Conservation (phyloP, 2,329 filamentous ascomycete species). For the Ascochyta clinopodiicola region DNA sequence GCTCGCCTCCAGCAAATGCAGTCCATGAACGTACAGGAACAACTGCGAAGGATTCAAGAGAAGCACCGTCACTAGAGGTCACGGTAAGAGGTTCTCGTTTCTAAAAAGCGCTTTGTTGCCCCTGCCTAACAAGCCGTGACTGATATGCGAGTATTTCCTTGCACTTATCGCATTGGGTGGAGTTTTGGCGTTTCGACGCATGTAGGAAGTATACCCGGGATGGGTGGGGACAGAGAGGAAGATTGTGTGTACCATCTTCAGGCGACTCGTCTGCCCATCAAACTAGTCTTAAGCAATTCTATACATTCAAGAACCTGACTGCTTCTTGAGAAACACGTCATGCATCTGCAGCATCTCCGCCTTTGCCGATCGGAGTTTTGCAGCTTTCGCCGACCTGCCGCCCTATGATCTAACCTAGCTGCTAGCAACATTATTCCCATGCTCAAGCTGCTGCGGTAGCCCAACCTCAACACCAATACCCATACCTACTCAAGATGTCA, state of each 20-base stretch:
- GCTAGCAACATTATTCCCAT: conserved; percentile 40
- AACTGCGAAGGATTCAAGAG: conserved; percentile 74
- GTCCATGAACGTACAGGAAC: conserved; percentile 76
- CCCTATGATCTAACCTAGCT: conserved; percentile 43
- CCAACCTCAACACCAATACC: conserved; percentile 29
- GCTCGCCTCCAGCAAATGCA: conserved; percentile 60
- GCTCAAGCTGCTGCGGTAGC: conserved; percentile 21
- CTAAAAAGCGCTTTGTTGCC: background rate
- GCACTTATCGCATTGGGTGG: conserved; percentile 23
- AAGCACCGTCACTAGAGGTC: conserved; percentile 48
- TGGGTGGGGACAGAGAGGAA: conserved; percentile 6
- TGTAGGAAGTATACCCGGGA: conserved; percentile 18
- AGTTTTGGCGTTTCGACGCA: conserved; percentile 21
- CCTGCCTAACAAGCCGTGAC: background rate
- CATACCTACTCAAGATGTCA: conserved; percentile 38
- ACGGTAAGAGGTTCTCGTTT: conserved; percentile 6
- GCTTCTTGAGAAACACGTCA: background rate
- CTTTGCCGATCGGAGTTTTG: conserved; percentile 36
- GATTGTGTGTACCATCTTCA: conserved; percentile 10
- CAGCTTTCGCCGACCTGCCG: conserved; percentile 34
- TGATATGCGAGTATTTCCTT: background rate
- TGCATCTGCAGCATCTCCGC: conserved; percentile 14
- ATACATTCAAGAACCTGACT: background rate
- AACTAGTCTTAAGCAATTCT: conserved; percentile 2
- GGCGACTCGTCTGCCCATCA: conserved; percentile 1